These are phyloP conservation scores for Phytophthora palmivora DNA, from an alignment of 352 stramenopile species.

Conservation along the genomic window DNA sequence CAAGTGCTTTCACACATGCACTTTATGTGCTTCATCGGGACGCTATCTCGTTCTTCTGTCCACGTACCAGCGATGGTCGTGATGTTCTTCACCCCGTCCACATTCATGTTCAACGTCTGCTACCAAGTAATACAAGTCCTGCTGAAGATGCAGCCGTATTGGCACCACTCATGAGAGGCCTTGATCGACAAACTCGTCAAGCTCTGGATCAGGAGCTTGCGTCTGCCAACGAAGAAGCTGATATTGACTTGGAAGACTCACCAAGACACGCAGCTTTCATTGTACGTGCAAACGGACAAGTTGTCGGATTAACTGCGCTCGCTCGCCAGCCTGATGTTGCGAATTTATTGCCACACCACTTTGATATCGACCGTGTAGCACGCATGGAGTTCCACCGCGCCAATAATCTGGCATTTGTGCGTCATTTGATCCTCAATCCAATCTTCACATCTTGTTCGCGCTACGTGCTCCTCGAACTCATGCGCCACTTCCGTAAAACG, in stretches of 20 bases:
- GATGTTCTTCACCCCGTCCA: slow-evolving; percentile 42
- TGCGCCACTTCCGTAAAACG: slow-evolving; percentile 77
- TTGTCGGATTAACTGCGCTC: slow-evolving; percentile 55
- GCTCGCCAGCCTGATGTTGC: slow-evolving; percentile 55
- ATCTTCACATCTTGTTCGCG: slow-evolving; percentile 69
- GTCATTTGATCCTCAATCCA: slow-evolving; percentile 75
- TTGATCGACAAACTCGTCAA: slow-evolving; percentile 44
- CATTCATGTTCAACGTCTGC: slow-evolving; percentile 45
- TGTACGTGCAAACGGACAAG: slow-evolving; percentile 51
- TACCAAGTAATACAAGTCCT: slow-evolving; percentile 12
- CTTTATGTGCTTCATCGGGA: slow-evolving; percentile 68
- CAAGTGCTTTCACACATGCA: slow-evolving; percentile 63
- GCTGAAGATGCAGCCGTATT: slow-evolving; percentile 23
- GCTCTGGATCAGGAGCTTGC: slow-evolving; percentile 46
- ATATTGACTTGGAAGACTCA: slow-evolving; percentile 74
- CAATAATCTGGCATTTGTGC: slow-evolving; percentile 72
- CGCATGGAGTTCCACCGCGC: slow-evolving; percentile 70
- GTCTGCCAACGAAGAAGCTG: slow-evolving; percentile 53
- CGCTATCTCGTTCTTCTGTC: slow-evolving; percentile 62
- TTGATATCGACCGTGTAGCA: slow-evolving; percentile 72
- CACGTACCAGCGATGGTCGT: slow-evolving; percentile 30
- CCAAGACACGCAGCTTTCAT: slow-evolving; percentile 68
- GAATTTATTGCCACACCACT: slow-evolving; percentile 62
- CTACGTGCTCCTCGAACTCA: slow-evolving; percentile 81
- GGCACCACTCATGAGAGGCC: slow-evolving; percentile 8